phyloP scores from a whole-genome alignment of 176 grass and related monocot species.

The Chloris gayana region DNA sequence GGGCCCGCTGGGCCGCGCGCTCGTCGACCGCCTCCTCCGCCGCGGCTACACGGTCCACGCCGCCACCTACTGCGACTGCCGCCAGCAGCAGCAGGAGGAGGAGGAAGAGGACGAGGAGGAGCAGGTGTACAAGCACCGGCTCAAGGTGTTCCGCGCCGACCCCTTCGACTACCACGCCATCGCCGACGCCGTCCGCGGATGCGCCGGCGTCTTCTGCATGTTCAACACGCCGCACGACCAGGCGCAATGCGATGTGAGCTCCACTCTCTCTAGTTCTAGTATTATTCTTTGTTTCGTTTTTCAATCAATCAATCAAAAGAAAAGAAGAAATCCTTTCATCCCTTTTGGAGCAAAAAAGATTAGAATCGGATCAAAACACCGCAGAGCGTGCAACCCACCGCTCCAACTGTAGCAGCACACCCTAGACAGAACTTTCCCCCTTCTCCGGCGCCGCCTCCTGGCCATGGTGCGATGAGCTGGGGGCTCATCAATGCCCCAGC shows the following conservation, averaged over 20 bases:
- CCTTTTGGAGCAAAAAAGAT: no score
- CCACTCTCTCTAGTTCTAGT: rapidly evolving
- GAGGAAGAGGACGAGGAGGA: background rate
- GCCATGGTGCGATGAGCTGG: conserved; percentile 7
- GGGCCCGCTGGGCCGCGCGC: conserved; percentile 50
- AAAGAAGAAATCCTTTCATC: no score
- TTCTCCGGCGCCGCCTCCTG: no score
- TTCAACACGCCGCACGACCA: conserved; percentile 71
- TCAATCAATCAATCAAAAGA: no score
- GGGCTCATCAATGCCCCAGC: conserved; percentile 59
- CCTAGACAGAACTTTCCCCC: no score
- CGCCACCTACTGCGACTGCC: conserved; percentile 34
- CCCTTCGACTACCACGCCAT: conserved; percentile 95
- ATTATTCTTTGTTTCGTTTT: no score
- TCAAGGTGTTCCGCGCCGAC: conserved; percentile 73
- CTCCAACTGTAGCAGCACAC: no score
- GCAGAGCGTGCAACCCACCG: no score
- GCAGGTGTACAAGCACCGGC: conserved; percentile 34
- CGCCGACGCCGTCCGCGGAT: conserved; percentile 76
- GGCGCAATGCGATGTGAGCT: conserved; percentile 57
- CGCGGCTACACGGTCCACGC: conserved; percentile 93
- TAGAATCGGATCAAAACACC: background rate
- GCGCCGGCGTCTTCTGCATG: conserved; percentile 92
- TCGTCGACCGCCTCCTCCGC: conserved; percentile 76
- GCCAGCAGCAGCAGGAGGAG: background rate